phyloP scores from a whole-genome alignment of 495 filamentous ascomycete species.

The Penicillium alfredii region DNA sequence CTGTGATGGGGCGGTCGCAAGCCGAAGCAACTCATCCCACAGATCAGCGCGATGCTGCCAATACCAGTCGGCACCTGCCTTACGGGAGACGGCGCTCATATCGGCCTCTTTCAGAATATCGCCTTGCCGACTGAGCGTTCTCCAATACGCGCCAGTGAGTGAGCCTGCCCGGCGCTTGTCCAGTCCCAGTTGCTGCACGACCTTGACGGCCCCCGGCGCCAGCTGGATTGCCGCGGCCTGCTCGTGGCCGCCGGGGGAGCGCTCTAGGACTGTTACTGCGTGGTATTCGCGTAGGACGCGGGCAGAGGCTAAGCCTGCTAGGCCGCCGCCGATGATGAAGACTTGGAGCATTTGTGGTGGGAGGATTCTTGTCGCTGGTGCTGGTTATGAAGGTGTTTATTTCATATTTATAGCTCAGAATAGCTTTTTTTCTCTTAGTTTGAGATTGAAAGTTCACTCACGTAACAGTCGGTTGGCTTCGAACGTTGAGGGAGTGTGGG shows the following conservation, averaged over 20 bases:
- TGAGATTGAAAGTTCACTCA: too few species aligned
- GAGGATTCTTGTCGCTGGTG: too few species aligned
- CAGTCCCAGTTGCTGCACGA: conserved; percentile 8
- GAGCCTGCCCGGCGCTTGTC: conserved; percentile 1
- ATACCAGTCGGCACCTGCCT: conserved; percentile 2
- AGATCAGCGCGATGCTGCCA: conserved; percentile 7
- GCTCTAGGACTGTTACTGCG: conserved; percentile 10
- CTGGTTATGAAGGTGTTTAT: too few species aligned
- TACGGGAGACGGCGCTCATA: background rate
- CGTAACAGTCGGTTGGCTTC: too few species aligned
- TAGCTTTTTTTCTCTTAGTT: too few species aligned
- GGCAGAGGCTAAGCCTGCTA: conserved; percentile 5
- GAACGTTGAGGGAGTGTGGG: too few species aligned
- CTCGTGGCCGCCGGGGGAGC: background rate
- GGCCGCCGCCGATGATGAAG: conserved; percentile 11
- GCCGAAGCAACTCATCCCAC: conserved; percentile 5
- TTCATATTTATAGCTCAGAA: too few species aligned
- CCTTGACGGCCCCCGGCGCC: conserved; percentile 3
- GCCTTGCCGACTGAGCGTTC: background rate
- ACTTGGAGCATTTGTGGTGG: too few species aligned
- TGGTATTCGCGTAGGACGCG: conserved; percentile 12
- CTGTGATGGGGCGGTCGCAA: conserved; percentile 6
- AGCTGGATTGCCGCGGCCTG: conserved; percentile 6
- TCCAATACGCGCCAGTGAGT: background rate
- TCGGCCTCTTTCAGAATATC: background rate